phyloP scores from a whole-genome alignment of 306 rosid genomes.

The Styphnolobium japonicum region DNA sequence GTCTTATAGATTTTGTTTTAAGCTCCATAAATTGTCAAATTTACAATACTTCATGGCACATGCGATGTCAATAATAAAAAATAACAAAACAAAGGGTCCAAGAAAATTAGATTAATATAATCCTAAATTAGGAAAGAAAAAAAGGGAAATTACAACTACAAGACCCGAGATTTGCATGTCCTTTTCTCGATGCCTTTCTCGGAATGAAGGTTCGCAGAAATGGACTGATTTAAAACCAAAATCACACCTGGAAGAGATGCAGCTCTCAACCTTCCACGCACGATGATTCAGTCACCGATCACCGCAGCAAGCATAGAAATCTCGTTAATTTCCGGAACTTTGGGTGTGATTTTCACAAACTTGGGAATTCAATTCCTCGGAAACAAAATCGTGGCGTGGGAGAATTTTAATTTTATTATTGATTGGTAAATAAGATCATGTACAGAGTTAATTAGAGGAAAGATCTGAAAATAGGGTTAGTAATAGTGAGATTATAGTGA shows the following conservation, averaged over 20 bases:
- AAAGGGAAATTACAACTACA: not conserved
- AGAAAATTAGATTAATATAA: not conserved
- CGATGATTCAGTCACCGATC: conserved; percentile 31
- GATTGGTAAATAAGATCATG: not conserved
- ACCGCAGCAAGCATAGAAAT: conserved; percentile 13
- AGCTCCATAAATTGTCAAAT: not conserved
- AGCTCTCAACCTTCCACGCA: conserved; percentile 24
- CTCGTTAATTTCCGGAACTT: not conserved
- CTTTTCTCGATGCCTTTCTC: not conserved
- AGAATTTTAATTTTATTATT: not conserved
- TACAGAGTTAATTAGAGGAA: not conserved
- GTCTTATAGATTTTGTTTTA: not conserved
- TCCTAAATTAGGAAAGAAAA: not conserved
- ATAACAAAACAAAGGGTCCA: not conserved
- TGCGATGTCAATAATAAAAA: not conserved
- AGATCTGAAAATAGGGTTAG: conserved; percentile 21
- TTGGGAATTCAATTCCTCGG: not conserved
- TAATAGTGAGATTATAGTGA: not conserved
- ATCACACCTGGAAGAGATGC: conserved; percentile 16
- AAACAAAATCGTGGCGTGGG: not conserved
- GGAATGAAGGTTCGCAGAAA: too few relatives aligned
- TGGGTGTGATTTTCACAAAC: not conserved
- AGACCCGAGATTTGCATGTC: not conserved
- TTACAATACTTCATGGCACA: not conserved
- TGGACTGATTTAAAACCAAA: conserved; percentile 2